A percentile compares a stretch with the other conserved stretches of the same genome.
These are phyloP conservation scores for Rhizopus stolonifer DNA, from an alignment of 371 early-diverging fungal species.

Conservation along the genomic window DNA sequence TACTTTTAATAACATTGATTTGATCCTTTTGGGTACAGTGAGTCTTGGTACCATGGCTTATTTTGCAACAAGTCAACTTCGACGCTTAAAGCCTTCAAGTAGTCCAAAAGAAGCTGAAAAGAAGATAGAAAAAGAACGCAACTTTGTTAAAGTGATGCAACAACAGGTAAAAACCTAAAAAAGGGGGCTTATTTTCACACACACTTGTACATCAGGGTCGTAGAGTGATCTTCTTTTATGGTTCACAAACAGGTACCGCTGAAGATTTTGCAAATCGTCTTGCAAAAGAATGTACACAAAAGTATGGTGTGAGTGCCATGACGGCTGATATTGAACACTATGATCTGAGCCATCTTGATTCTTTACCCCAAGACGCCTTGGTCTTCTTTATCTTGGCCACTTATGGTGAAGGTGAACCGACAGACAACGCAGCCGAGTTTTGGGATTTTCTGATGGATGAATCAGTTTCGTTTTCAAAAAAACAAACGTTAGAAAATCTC, in stretches of 20 bases:
- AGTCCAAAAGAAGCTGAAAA: neutral
- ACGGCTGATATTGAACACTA: slow-evolving; percentile 87
- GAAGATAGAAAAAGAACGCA: slow-evolving; percentile 49
- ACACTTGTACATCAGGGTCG: slow-evolving; percentile 46
- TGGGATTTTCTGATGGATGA: slow-evolving; percentile 76
- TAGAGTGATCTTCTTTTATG: slow-evolving; percentile 81
- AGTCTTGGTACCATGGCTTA: slow-evolving; percentile 38
- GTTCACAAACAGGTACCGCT: slow-evolving; percentile 96
- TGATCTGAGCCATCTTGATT: slow-evolving; percentile 75
- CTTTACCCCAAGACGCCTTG: slow-evolving; percentile 61
- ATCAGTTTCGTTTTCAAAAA: slow-evolving; percentile 66
- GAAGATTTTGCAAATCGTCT: slow-evolving; percentile 91
- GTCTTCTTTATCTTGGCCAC: slow-evolving; percentile 88
- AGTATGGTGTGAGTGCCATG: slow-evolving; percentile 74
- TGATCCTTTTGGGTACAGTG: slow-evolving; percentile 31
- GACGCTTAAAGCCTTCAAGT: neutral
- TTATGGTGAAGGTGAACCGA: slow-evolving; percentile 91
- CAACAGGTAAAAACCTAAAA: slow-evolving; percentile 38
- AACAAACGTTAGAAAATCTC: slow-evolving; percentile 59
- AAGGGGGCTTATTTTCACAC: neutral
- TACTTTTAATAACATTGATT: slow-evolving; percentile 29
- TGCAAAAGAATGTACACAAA: slow-evolving; percentile 79
- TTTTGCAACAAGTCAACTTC: slow-evolving; percentile 26
- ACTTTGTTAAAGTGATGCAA: slow-evolving; percentile 58
- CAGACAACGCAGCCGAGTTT: slow-evolving; percentile 89